These are phyloP conservation scores for Lithospermum erythrorhizon DNA, from an alignment of 257 asterid genomes.

Conservation along the genomic window DNA sequence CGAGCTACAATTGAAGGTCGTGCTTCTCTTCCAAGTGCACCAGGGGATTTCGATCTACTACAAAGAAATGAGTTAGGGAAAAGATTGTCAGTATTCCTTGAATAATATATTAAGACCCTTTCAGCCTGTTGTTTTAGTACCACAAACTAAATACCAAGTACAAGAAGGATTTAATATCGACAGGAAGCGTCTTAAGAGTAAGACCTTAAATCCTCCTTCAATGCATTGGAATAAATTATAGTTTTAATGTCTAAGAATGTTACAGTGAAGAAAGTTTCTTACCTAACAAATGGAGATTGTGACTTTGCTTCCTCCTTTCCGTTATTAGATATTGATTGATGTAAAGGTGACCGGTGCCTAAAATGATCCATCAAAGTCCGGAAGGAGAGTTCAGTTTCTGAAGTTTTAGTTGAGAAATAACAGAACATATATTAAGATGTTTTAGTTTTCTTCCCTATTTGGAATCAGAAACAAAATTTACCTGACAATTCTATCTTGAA, in stretches of 20 bases:
- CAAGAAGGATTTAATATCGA: too few relatives aligned
- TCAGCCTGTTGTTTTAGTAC: neutral
- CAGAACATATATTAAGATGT: neutral
- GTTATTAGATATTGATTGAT: neutral
- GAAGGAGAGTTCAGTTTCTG: too few relatives aligned
- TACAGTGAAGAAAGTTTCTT: neutral
- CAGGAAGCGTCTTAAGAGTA: too few relatives aligned
- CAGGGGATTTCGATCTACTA: slow-evolving; percentile 40
- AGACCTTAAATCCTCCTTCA: neutral
- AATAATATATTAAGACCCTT: too few relatives aligned
- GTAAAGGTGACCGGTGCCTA: neutral
- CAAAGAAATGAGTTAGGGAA: neutral
- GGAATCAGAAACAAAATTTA: slow-evolving; percentile 5
- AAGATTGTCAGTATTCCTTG: too few relatives aligned
- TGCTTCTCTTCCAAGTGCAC: slow-evolving; percentile 23
- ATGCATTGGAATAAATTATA: neutral
- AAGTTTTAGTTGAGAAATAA: neutral
- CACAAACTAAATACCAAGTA: neutral
- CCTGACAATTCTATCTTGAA: slow-evolving; percentile 38
- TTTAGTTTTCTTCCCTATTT: neutral
- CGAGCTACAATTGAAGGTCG: slow-evolving; percentile 28
- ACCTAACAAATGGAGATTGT: neutral
- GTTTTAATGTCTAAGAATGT: neutral
- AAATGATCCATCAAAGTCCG: neutral
- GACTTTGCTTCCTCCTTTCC: neutral